phyloP scores from a whole-genome alignment of 495 filamentous ascomycete species.

The Cercophora newfieldiana region DNA sequence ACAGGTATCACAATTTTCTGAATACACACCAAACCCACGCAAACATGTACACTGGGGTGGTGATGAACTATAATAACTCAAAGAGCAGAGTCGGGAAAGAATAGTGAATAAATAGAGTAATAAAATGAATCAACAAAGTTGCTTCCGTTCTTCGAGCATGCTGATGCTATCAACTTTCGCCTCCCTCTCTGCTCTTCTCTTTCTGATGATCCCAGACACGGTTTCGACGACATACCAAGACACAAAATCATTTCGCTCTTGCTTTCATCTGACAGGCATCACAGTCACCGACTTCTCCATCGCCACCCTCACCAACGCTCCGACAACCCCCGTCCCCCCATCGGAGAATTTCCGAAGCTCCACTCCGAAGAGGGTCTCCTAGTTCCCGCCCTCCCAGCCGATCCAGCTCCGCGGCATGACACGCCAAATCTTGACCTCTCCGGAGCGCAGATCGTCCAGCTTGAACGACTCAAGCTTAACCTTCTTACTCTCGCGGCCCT shows the following conservation, averaged over 20 bases:
- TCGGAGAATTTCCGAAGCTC: constrained; percentile 3
- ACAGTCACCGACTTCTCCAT: not conserved
- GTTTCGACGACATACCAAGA: not conserved
- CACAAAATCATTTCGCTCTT: not conserved
- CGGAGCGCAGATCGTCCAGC: constrained; percentile 85
- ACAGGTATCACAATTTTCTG: not conserved
- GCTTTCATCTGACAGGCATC: not conserved
- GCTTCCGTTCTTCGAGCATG: not conserved
- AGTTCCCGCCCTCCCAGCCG: constrained; percentile 65
- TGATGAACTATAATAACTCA: too few relatives aligned
- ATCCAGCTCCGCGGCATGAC: constrained; percentile 92
- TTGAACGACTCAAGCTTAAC: constrained; percentile 92
- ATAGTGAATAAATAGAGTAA: not conserved
- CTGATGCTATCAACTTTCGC: not conserved
- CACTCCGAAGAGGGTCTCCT: constrained; percentile 19
- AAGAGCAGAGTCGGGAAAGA: not conserved
- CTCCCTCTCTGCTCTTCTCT: not conserved
- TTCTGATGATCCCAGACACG: not conserved
- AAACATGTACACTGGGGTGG: not conserved
- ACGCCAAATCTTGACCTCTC: constrained; percentile 97
- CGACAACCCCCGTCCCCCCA: not conserved
- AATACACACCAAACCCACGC: not conserved
- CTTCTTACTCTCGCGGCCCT: constrained; percentile 92
- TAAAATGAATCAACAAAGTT: not conserved
- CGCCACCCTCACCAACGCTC: constrained; percentile 6